Base-by-base conservation (phyloP, 345 rosid species). In the Acer saccharum region DNA sequence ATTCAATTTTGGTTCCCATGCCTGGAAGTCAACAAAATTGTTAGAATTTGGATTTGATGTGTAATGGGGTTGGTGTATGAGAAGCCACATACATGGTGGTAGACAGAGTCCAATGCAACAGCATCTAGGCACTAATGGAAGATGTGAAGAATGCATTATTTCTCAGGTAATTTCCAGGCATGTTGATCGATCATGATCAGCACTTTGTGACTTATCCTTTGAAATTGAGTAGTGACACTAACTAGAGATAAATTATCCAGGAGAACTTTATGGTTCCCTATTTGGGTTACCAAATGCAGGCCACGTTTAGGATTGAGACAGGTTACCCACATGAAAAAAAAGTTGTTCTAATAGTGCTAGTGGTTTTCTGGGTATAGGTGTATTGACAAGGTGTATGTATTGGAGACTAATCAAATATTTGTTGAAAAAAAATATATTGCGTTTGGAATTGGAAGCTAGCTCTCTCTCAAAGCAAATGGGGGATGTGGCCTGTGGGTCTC, bases 1-100 rank as follows among this genome's bases (percentile, higher is more conserved):
- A 76, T 48, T 85, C 88, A 81, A 88, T 82, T 80, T 85, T 50
- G 86, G 93, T 88, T 87, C 92, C 98, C 98, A 94, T 94, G 69
- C 92, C 98, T 86, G 94, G 4, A 35, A 35, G 39, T 35, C 39
- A 35, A 35, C 39, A 35, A 4, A 35, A 35, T 35, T 35, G 46
- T 46, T 46, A 46, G 12, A 46, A 46, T 46, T 46, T 46, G 50
- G 14, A 46, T 71, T 27, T 71, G 65, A 14, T 69, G 14, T 54
- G 63, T 69, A 76, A 69, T 80, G 73, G 82, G 80, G 44, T 43
- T 39, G 75, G 81, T 75, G 78, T 70, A 77, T 80, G 72, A 81
- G 78, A 78, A 75, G 79, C 78, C 76, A 25, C 27, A 25, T 25
- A 85, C 79, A 74, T 43, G 81, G 52, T 69, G 41, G 78, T 61